Percentiles rank a stretch among this genome's conserved stretches.
Evolutionary conservation across 148 eudicot species (phyloP).

Genomic region (Diospyros kaki): DNA sequence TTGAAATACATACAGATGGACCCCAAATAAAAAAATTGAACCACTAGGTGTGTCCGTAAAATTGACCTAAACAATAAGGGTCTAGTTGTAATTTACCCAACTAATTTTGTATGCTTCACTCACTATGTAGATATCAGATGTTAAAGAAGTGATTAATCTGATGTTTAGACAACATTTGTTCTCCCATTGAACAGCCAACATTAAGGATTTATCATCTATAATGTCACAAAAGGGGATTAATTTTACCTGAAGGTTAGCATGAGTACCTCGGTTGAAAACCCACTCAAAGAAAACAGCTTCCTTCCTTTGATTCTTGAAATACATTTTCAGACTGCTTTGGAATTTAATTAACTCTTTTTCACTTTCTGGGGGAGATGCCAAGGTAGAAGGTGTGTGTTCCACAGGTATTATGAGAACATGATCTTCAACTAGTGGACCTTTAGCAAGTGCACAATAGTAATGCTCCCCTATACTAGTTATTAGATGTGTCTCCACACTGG

Average conservation of each 20-base stretch:
- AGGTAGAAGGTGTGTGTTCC: conserved; percentile 69
- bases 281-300: conserved; percentile 84
- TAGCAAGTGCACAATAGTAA: conserved; percentile 80
- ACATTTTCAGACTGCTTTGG: conserved; percentile 58
- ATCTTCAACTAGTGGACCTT: conserved; percentile 87
- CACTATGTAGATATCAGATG: not conserved
- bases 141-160: not conserved
- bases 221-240: not conserved
- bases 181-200: not conserved
- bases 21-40: too few species aligned
- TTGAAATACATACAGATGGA: too few species aligned
- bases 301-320: conserved; percentile 57
- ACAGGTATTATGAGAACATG: conserved; percentile 80
- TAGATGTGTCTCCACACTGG: conserved; percentile 73
- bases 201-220: not conserved
- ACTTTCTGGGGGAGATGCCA: conserved; percentile 56
- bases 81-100: not conserved
- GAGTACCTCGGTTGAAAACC: conserved; percentile 73
- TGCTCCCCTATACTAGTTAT: conserved; percentile 77
- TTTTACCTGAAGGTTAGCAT: conserved; percentile 87
- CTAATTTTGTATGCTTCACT: not conserved
- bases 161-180: not conserved
- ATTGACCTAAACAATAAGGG: too few species aligned
- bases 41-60: too few species aligned
- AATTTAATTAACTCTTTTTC: conserved; percentile 60